These are phyloP conservation scores for Clitopilus passeckerianus DNA, from an alignment of 768 basidiomycete genomes.

Conservation along the genomic window DNA sequence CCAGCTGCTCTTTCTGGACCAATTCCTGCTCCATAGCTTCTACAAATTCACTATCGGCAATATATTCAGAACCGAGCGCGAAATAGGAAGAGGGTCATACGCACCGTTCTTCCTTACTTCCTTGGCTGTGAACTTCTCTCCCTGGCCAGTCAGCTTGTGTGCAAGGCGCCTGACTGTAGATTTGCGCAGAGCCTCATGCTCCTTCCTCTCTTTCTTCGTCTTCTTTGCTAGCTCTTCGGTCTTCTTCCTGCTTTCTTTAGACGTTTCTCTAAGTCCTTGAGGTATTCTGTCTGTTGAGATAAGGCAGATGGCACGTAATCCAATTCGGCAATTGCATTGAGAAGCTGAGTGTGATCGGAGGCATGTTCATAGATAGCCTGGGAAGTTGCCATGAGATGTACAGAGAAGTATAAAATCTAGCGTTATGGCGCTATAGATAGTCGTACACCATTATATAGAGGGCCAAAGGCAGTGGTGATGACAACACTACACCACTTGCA, in stretches of 20 bases:
- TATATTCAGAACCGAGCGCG: too few relatives aligned
- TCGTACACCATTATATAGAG: not conserved
- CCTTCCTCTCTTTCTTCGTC: constrained; percentile 41
- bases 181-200: constrained; percentile 34
- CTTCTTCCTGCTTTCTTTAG: constrained; percentile 16
- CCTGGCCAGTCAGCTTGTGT: constrained; percentile 34
- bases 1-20: constrained; percentile 27
- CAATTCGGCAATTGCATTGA: constrained; percentile 26
- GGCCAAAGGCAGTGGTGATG: not conserved
- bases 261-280: constrained; percentile 27
- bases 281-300: constrained; percentile 27
- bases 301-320: constrained; percentile 35
- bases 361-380: constrained; percentile 32
- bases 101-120: constrained; percentile 42
- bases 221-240: constrained; percentile 24
- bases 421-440: not conserved
- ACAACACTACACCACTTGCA: not conserved
- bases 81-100: constrained; percentile 1
- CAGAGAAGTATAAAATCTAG: not conserved
- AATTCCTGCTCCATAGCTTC: constrained; percentile 39
- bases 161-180: constrained; percentile 33
- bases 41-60: constrained; percentile 32
- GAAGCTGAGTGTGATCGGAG: constrained; percentile 30
- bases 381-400: constrained; percentile 13
- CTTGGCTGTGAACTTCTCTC: constrained; percentile 35